Percentiles rank a stretch among this genome's conserved stretches.
Conservation (phyloP, 768 basidiomycete genomes). For the Boletus vinaceobasis region DNA sequence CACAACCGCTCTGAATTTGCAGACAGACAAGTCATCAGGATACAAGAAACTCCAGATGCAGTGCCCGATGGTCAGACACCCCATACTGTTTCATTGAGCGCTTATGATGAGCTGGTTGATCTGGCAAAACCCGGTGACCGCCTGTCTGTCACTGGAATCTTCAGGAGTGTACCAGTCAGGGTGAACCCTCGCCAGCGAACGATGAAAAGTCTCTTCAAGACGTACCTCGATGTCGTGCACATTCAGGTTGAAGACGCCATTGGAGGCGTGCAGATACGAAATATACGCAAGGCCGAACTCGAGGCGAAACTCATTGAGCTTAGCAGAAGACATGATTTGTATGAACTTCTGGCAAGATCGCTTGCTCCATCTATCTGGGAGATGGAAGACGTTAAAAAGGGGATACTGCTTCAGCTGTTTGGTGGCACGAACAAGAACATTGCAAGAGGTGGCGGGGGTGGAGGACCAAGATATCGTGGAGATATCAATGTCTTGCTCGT, state of each 20-base stretch:
- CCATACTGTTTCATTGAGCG: conserved; percentile 93
- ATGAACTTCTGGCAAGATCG: conserved; percentile 78
- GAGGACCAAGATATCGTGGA: conserved; percentile 93
- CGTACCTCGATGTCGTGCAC: conserved; percentile 94
- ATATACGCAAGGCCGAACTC: conserved; percentile 60
- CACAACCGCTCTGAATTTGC: conserved; percentile 98
- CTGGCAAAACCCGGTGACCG: conserved; percentile 95
- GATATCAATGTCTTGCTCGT: conserved; percentile 98
- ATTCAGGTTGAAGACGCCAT: conserved; percentile 57
- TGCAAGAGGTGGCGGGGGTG: conserved; percentile 87
- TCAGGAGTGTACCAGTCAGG: conserved; percentile 91
- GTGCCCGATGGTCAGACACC: conserved; percentile 99
- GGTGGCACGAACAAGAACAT: conserved; percentile 98
- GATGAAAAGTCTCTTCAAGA: conserved; percentile 96
- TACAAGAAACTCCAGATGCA: conserved; percentile 97
- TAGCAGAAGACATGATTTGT: conserved; percentile 74
- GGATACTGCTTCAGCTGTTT: conserved; percentile 92
- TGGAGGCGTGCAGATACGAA: conserved; percentile 34
- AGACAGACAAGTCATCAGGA: conserved; percentile 89
- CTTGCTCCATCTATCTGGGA: conserved; percentile 96
- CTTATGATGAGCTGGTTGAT: conserved; percentile 98
- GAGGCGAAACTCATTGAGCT: conserved; percentile 76
- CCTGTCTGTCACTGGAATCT: conserved; percentile 87
- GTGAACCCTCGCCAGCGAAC: conserved; percentile 89
- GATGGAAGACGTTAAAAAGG: conserved; percentile 99